phyloP scores from a whole-genome alignment of 164 flowering plant species.

The Santalum album region DNA sequence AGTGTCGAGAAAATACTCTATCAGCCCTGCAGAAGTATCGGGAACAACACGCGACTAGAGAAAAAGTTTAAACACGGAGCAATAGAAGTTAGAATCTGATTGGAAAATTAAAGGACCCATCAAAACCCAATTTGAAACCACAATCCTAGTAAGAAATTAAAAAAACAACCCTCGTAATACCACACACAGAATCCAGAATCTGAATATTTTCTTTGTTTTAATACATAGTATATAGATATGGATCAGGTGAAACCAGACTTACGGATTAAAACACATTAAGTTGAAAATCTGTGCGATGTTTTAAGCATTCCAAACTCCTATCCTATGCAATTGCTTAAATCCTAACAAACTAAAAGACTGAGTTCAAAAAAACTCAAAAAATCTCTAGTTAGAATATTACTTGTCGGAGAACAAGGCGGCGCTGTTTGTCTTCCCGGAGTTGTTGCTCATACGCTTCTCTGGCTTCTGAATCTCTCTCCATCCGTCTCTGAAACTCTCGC shows the following conservation, averaged over 20 bases:
- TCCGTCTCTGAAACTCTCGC: conserved; percentile 46
- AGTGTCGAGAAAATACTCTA: conserved; percentile 88
- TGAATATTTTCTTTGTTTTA: too few species aligned
- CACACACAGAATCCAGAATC: too few species aligned
- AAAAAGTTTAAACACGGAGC: background rate
- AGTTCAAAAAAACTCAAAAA: background rate
- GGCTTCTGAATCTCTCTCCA: conserved; percentile 76
- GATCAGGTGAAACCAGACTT: too few species aligned
- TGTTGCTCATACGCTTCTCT: conserved; percentile 66
- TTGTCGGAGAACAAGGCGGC: conserved; percentile 49
- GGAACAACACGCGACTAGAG: conserved; percentile 67
- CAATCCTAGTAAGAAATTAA: too few species aligned
- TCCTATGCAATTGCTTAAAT: too few species aligned
- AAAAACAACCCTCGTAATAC: too few species aligned
- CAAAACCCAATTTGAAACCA: too few species aligned
- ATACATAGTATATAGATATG: too few species aligned
- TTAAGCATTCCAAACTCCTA: too few species aligned
- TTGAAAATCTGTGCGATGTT: too few species aligned
- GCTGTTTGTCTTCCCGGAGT: conserved; percentile 69
- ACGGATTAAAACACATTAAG: too few species aligned
- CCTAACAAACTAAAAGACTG: background rate
- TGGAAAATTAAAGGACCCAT: background rate
- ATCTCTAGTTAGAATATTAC: conserved; percentile 17
- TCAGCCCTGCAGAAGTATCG: conserved; percentile 43
- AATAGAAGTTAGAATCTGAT: background rate